These are phyloP conservation scores for Dalbergia cultrata DNA, from an alignment of 306 rosid genomes.

Conservation along the genomic window DNA sequence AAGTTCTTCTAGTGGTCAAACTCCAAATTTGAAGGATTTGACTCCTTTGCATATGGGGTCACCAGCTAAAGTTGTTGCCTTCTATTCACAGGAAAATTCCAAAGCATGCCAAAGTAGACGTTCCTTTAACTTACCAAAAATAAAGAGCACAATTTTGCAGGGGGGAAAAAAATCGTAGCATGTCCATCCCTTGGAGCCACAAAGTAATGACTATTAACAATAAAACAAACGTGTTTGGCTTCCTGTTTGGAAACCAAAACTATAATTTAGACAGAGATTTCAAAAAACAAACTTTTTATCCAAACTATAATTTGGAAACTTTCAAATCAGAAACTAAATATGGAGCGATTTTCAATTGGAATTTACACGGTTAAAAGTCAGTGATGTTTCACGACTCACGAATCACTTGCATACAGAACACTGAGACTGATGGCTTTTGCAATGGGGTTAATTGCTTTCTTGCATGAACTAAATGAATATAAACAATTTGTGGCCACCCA, in stretches of 20 bases:
- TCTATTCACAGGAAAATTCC: not conserved
- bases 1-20: not conserved
- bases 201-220: not conserved
- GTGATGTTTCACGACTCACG: too few relatives aligned
- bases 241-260: too few relatives aligned
- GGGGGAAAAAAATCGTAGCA: too few relatives aligned
- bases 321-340: not conserved
- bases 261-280: too few relatives aligned
- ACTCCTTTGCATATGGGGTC: constrained; percentile 4
- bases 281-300: too few relatives aligned
- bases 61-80: not conserved
- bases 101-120: not conserved
- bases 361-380: not conserved
- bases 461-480: constrained; percentile 44
- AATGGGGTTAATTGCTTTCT: constrained; percentile 36
- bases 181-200: not conserved
- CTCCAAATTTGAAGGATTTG: constrained; percentile 18
- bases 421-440: constrained; percentile 43
- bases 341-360: constrained; percentile 24
- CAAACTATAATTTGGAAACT: too few relatives aligned
- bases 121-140: not conserved
- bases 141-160: too few relatives aligned
- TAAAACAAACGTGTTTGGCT: too few relatives aligned
- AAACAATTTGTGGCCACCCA: constrained; percentile 9
- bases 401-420: constrained; percentile 35